Percentiles rank a stretch among this genome's conserved stretches.
phyloP scores from a whole-genome alignment of 2,329 filamentous ascomycete species.

The Sporothrix brunneoviolacea region DNA sequence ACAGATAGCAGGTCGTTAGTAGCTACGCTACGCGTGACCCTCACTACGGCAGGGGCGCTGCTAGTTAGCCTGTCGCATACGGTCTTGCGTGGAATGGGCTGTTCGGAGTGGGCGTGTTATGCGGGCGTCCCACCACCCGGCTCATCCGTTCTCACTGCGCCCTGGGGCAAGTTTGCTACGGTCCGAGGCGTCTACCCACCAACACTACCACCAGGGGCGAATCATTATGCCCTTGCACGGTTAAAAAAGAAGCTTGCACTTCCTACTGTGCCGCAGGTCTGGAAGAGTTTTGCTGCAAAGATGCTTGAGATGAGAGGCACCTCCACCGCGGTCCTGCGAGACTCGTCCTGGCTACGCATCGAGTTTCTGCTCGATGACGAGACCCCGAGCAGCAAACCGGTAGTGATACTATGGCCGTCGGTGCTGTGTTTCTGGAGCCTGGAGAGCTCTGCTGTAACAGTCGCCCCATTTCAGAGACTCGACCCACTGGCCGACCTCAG shows the following conservation, averaged over 20 bases:
- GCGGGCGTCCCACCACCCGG: conserved; percentile 35
- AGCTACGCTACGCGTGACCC: conserved; percentile 46
- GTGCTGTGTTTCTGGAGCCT: conserved; percentile 45
- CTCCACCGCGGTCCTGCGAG: conserved; percentile 35
- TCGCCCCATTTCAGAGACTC: conserved; percentile 13
- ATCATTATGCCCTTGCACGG: background rate
- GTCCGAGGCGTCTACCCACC: conserved; percentile 29
- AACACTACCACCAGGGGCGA: background rate
- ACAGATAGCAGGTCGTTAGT: conserved; percentile 28
- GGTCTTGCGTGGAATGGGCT: conserved; percentile 40
- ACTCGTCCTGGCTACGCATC: conserved; percentile 45
- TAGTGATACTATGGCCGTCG: conserved; percentile 47
- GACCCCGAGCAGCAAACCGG: conserved; percentile 36
- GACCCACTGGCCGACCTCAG: conserved; percentile 14
- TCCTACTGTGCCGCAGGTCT: conserved; percentile 11
- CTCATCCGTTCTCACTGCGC: conserved; percentile 46
- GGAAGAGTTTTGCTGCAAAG: conserved; percentile 39
- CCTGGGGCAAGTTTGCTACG: conserved; percentile 44
- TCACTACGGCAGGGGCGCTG: conserved; percentile 50
- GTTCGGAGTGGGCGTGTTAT: conserved; percentile 37
- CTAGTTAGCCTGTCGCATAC: conserved; percentile 44
- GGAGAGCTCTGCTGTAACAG: conserved; percentile 5
- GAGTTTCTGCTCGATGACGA: conserved; percentile 31
- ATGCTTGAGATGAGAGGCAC: conserved; percentile 46
- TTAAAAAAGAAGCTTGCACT: conserved; percentile 1